These are phyloP conservation scores for Madurella fahalii DNA, from an alignment of 2,329 filamentous ascomycete genomes.

Conservation along the genomic window DNA sequence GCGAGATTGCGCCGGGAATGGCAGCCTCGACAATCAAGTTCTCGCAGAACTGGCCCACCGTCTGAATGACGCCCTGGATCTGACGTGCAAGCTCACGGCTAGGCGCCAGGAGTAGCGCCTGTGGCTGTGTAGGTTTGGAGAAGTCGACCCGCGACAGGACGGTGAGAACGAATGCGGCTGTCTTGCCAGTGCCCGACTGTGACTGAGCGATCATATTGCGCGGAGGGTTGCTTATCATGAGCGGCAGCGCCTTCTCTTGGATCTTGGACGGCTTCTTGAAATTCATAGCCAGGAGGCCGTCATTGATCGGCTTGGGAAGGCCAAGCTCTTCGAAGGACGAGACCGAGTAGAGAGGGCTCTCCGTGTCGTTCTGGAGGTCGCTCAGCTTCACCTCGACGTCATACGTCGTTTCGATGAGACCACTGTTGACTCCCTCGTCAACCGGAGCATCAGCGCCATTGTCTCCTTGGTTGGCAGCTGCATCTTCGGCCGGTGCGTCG, in stretches of 20 bases:
- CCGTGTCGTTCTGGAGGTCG: slow-evolving; percentile 79
- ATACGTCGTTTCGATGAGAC: slow-evolving; percentile 67
- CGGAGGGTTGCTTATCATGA: slow-evolving; percentile 83
- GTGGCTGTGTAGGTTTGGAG: slow-evolving; percentile 61
- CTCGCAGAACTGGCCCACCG: slow-evolving; percentile 80
- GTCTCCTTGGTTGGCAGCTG: slow-evolving; percentile 13
- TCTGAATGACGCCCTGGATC: slow-evolving; percentile 78
- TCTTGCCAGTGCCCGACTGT: slow-evolving; percentile 98
- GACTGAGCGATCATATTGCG: slow-evolving; percentile 96
- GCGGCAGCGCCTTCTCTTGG: slow-evolving; percentile 87
- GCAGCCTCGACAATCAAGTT: slow-evolving; percentile 74
- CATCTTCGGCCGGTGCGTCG: slow-evolving; percentile 24
- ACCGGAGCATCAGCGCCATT: slow-evolving; percentile 27
- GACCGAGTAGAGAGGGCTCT: slow-evolving; percentile 82
- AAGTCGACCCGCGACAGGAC: slow-evolving; percentile 84
- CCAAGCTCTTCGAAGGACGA: slow-evolving; percentile 80
- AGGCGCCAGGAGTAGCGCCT: slow-evolving; percentile 85
- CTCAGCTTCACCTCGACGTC: slow-evolving; percentile 91
- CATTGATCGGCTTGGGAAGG: slow-evolving; percentile 62
- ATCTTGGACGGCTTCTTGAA: slow-evolving; percentile 97
- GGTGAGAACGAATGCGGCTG: slow-evolving; percentile 91
- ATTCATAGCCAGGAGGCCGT: slow-evolving; percentile 74
- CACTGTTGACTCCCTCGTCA: slow-evolving; percentile 35
- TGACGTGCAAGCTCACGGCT: slow-evolving; percentile 93
- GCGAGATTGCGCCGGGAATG: slow-evolving; percentile 71